Conservation (phyloP, 129 eudicot genomes). For the Calendula officinalis region DNA sequence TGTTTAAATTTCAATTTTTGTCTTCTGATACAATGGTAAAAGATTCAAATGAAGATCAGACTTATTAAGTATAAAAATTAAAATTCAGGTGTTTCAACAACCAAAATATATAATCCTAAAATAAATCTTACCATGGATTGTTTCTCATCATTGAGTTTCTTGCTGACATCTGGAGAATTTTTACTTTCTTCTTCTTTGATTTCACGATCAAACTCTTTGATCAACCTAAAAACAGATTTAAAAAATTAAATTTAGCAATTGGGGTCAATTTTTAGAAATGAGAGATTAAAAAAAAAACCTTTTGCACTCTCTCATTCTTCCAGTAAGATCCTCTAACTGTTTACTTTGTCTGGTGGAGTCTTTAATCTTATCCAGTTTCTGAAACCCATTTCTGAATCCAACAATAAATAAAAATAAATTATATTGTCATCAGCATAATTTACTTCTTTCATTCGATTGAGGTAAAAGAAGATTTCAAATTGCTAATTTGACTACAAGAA, state of each 20-base stretch:
- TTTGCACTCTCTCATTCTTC: slow-evolving; percentile 98
- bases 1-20: neutral
- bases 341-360: slow-evolving; percentile 94
- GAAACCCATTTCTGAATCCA: slow-evolving; percentile 83
- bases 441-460: neutral
- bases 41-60: neutral
- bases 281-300: slow-evolving; percentile 33
- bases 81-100: no score
- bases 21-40: no score
- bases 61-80: no score
- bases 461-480: neutral
- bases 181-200: slow-evolving; percentile 87
- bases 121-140: slow-evolving; percentile 75
- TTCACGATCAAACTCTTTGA: slow-evolving; percentile 97
- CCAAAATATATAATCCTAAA: no score
- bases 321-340: slow-evolving; percentile 96
- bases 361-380: slow-evolving; percentile 91
- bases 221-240: slow-evolving; percentile 44
- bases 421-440: neutral
- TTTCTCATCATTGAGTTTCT: slow-evolving; percentile 97
- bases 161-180: slow-evolving; percentile 76
- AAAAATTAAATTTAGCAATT: neutral
- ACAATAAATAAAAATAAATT: neutral
- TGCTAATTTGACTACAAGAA: neutral
- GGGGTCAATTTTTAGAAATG: neutral